These are phyloP conservation scores for Exophiala aquamarina DNA, from an alignment of 2,329 filamentous ascomycete genomes.

Conservation along the genomic window DNA sequence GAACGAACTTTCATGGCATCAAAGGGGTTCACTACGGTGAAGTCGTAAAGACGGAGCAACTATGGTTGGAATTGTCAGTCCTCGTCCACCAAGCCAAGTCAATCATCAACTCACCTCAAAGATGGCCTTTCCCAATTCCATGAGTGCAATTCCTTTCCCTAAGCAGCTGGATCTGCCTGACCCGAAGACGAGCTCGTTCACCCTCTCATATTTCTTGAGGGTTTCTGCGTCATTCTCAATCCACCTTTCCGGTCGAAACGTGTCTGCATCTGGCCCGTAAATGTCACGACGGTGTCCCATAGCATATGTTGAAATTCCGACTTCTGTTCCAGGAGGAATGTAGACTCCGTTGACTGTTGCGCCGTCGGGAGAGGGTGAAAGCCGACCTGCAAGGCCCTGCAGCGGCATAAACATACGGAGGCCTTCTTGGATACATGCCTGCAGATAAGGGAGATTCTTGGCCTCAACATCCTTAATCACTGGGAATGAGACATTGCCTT, in stretches of 20 bases:
- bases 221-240: slow-evolving; percentile 16
- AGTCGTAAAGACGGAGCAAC: slow-evolving; percentile 13
- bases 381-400: slow-evolving; percentile 33
- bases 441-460: slow-evolving; percentile 41
- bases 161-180: slow-evolving; percentile 10
- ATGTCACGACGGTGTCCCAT: slow-evolving; percentile 68
- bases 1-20: slow-evolving; percentile 3
- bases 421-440: slow-evolving; percentile 52
- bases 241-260: slow-evolving; percentile 28
- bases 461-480: slow-evolving; percentile 12
- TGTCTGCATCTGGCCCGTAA: slow-evolving; percentile 47
- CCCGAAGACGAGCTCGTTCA: slow-evolving; percentile 14
- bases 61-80: not conserved
- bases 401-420: slow-evolving; percentile 49
- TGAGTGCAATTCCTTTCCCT: slow-evolving; percentile 15
- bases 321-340: slow-evolving; percentile 48
- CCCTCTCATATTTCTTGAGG: not conserved
- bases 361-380: slow-evolving; percentile 26
- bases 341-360: slow-evolving; percentile 38
- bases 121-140: slow-evolving; percentile 14
- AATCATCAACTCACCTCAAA: slow-evolving; percentile 7
- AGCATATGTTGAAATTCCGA: slow-evolving; percentile 60
- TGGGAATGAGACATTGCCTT: slow-evolving; percentile 33
- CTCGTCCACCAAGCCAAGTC: too few relatives aligned
- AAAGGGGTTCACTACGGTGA: slow-evolving; percentile 10